These are phyloP conservation scores for Diaporthe sp. DNA, from an alignment of 2,329 filamentous ascomycete genomes.

Conservation along the genomic window DNA sequence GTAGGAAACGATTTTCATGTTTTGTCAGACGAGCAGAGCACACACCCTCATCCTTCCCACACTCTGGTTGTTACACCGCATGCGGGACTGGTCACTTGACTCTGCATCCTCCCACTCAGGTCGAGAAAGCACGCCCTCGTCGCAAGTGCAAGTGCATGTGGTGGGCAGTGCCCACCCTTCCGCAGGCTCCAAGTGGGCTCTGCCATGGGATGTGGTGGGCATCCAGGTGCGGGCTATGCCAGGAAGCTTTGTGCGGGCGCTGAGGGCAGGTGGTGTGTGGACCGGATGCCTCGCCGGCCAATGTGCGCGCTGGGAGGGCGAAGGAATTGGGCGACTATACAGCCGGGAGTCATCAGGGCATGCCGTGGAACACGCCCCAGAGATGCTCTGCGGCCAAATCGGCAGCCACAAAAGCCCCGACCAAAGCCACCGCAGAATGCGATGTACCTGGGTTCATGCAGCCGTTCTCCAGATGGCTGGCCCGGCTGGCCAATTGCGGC, in stretches of 20 bases:
- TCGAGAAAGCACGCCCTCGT: slow-evolving; percentile 46
- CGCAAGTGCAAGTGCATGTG: slow-evolving; percentile 55
- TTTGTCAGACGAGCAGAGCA: slow-evolving; percentile 35
- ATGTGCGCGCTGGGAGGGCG: slow-evolving; percentile 40
- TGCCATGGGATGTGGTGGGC: neutral
- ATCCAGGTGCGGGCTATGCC: neutral
- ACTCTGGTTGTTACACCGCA: slow-evolving; percentile 57
- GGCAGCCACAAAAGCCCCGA: slow-evolving; percentile 48
- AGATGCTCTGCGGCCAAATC: slow-evolving; percentile 52
- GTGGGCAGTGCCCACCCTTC: slow-evolving; percentile 43
- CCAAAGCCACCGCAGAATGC: slow-evolving; percentile 40
- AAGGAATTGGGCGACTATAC: slow-evolving; percentile 40
- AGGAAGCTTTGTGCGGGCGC: slow-evolving; percentile 16
- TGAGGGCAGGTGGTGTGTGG: slow-evolving; percentile 26
- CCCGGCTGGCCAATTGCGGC: slow-evolving; percentile 57
- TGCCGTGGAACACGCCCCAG: slow-evolving; percentile 51
- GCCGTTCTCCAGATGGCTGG: slow-evolving; percentile 36
- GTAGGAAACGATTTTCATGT: slow-evolving; percentile 69
- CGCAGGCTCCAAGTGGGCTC: slow-evolving; percentile 20
- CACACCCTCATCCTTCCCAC: slow-evolving; percentile 35
- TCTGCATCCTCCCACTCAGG: slow-evolving; percentile 55
- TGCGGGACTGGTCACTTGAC: slow-evolving; percentile 62
- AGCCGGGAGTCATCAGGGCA: slow-evolving; percentile 43
- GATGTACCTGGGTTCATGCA: slow-evolving; percentile 40
- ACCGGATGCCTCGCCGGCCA: slow-evolving; percentile 17